A percentile compares a stretch with the other conserved stretches of the same genome.
Conservation (phyloP, 768 basidiomycete genomes). For the Mycena sanguinolenta region DNA sequence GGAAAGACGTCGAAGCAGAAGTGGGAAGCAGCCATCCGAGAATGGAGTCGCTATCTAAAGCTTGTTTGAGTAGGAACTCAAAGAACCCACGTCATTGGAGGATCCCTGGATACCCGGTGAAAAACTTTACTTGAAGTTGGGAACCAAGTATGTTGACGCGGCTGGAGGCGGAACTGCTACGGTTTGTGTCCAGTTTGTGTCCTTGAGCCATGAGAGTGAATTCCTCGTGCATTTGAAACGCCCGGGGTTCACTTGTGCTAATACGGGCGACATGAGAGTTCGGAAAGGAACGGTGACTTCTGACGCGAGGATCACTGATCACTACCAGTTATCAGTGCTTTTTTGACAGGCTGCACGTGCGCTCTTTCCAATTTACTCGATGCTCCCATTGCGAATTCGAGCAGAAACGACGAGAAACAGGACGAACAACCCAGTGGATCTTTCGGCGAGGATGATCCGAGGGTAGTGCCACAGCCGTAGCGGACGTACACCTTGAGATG, state of each 20-base stretch:
- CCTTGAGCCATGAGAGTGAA: not conserved
- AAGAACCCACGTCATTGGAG: conserved; percentile 5
- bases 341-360: not conserved
- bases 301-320: not conserved
- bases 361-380: not conserved
- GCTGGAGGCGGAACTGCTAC: not conserved
- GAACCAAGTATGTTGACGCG: not conserved
- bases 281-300: not conserved
- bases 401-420: conserved; percentile 19
- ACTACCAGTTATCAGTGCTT: no score
- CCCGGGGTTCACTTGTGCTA: not conserved
- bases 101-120: conserved; percentile 17
- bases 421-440: conserved; percentile 17
- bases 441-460: not conserved
- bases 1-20: not conserved
- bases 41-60: conserved; percentile 13
- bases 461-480: conserved; percentile 27
- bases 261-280: not conserved
- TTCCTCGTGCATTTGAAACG: no score
- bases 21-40: not conserved
- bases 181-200: not conserved
- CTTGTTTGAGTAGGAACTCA: not conserved
- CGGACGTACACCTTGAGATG: conserved; percentile 18
- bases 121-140: not conserved
- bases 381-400: conserved; percentile 3